A percentile compares a stretch with the other conserved stretches of the same genome.
Conservation (phyloP, 78 protist species). For the Tieghemostelium lacteum region DNA sequence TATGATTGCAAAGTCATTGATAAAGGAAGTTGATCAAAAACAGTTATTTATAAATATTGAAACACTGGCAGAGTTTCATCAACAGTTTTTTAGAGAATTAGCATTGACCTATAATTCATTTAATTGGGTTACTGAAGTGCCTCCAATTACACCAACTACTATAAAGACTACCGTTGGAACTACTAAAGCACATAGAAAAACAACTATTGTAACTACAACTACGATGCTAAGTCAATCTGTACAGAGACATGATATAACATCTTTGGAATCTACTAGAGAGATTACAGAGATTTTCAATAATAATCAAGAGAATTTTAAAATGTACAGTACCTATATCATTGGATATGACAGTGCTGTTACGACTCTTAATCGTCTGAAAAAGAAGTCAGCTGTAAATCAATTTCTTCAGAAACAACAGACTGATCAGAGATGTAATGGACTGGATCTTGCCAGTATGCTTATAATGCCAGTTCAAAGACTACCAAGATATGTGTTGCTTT, state of each 20-base stretch:
- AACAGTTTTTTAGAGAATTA: conserved; percentile 48
- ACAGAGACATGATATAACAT: conserved; percentile 5
- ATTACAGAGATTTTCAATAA: conserved; percentile 41
- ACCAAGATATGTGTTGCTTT: conserved; percentile 27
- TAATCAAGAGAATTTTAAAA: conserved; percentile 56
- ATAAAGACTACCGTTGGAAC: background rate
- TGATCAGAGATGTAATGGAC: conserved; percentile 46
- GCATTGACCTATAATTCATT: conserved; percentile 51
- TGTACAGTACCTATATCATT: conserved; percentile 57
- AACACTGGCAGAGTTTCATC: conserved; percentile 28
- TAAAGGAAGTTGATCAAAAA: conserved; percentile 7
- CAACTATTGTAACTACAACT: background rate
- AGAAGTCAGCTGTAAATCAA: conserved; percentile 22
- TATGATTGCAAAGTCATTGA: conserved; percentile 1
- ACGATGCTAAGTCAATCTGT: background rate
- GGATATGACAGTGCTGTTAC: conserved; percentile 29
- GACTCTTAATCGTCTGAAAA: conserved; percentile 21
- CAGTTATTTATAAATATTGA: conserved; percentile 6
- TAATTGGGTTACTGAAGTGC: conserved; percentile 16
- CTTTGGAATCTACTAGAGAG: conserved; percentile 18
- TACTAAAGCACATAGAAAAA: background rate
- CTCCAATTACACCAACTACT: conserved; percentile 25
- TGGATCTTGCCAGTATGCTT: conserved; percentile 17
- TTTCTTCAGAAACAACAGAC: conserved; percentile 22
- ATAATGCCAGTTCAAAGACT: conserved; percentile 80